Base-by-base conservation (phyloP, 805 yeast species). In the Nakazawaea laoshanensis region DNA sequence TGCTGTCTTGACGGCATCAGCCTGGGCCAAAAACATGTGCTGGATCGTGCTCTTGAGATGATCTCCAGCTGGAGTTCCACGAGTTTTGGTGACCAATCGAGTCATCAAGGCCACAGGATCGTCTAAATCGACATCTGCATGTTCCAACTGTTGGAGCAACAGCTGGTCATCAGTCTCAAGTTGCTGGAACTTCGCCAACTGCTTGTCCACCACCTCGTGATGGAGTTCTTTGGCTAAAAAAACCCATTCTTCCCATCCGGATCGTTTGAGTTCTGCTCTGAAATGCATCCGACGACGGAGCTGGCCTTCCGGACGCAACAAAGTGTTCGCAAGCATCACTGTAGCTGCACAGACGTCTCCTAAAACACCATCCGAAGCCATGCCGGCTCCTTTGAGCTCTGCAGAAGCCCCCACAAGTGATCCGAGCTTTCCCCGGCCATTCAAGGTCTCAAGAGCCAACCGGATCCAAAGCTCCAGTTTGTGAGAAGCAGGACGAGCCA, bases 361-460 rank as follows among this genome's bases (percentile, higher is more conserved):
- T 17, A 85, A 57, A 36, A 76, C 72, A 35, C 66, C 67, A 47
- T 83, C 89, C 17, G 74, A 67, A 31, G 66, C 65, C 20, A 68
- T 61, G 0, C 75, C 72, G 2, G 64, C 59, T 5, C 67, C 53
- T 38, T 74, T 77, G 34, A 75, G 67, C 43, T 89, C 96, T 7
- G 80, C 92, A 38, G 85, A 78, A 0, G 96, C 95, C 2, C 96
- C 96, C 7, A 89, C 97, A 46, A 80, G 55, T 1, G 96, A 84
- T 8, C 96, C 95, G 69, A 83, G 67, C 46, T 76, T 80, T 6
- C 97, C 97, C 44, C 88, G 69, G 3, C 96, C 96, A 31, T 50
- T 47, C 19, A 55, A 42, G 3, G 53, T 35, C 19, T 57, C 33
- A 17, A 47, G 39, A 13, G 47, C 44, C 12, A 53, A 43, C 55